Percentiles rank a stretch among this genome's conserved stretches.
Evolutionary conservation across 345 rosid species (phyloP).

Genomic region (Mangifera indica): DNA sequence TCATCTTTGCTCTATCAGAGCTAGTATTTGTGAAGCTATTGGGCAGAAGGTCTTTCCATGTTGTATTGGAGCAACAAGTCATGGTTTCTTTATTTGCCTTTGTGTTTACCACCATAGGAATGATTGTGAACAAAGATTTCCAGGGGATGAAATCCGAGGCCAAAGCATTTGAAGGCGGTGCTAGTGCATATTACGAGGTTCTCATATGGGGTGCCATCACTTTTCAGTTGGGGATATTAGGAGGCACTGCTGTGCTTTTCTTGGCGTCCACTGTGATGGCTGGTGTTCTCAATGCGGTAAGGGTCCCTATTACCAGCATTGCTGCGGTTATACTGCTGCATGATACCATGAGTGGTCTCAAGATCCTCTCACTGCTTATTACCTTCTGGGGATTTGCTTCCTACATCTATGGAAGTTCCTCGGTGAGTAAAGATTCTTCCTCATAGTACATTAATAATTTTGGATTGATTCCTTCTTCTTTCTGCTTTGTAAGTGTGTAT

Average conservation of each 20-base stretch:
- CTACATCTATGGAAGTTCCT: conserved; percentile 63
- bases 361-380: conserved; percentile 64
- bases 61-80: conserved; percentile 80
- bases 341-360: conserved; percentile 89
- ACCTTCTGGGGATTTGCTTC: conserved; percentile 83
- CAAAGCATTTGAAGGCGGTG: conserved; percentile 48
- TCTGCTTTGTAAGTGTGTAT: background rate
- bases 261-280: conserved; percentile 74
- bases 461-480: no score
- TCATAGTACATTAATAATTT: background rate
- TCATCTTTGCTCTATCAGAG: conserved; percentile 81
- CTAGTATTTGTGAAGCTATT: conserved; percentile 63
- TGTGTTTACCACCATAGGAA: conserved; percentile 61
- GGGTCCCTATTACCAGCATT: conserved; percentile 76
- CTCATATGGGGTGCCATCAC: conserved; percentile 65
- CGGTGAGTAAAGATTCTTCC: conserved; percentile 22
- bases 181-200: conserved; percentile 45
- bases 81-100: conserved; percentile 73
- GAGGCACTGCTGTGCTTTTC: conserved; percentile 68
- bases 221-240: conserved; percentile 73
- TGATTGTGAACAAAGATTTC: conserved; percentile 51
- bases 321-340: conserved; percentile 73
- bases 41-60: conserved; percentile 78
- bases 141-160: conserved; percentile 51
- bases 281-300: conserved; percentile 80